Evolutionary conservation across 2,329 filamentous ascomycete species (phyloP), one percentile per base, ranked within the genome.

Genomic region (Aspergillus cejpii): DNA sequence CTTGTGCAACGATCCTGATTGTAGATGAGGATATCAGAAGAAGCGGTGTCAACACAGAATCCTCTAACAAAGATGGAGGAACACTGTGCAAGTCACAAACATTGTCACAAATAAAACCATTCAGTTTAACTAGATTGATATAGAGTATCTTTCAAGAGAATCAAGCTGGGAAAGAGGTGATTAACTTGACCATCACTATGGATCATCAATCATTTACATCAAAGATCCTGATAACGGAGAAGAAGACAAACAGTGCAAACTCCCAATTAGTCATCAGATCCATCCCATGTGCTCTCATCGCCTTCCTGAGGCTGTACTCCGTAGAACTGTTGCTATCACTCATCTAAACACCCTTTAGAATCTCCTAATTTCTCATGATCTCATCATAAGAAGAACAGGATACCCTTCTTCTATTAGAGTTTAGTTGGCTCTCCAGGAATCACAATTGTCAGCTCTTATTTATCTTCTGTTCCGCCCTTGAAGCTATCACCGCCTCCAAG

Each of bases 211-310:
- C 17, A 8, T 39, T 33, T 37, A 20, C 24, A 24, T 39, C 36
- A 26, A 33, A 37, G 37, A 33, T 34, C 39, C 45, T 45, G 34
- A 56, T 57, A 53, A 57, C 29, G 44, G 28, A 33, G 43, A 37
- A 33, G 12, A 5, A 45, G 43, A 50, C 61, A 64, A 64, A 63
- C 61, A 57, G 42, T 62, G 60, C 59, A 63, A 63, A 64, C 29
- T 14, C 15, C 31, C 17, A 10, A 8, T 34, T 34, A 31, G 29
- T 45, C 43, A 28, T 24, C 37, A 38, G 31, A 28, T 26, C 24
- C 33, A 36, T 33, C 31, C 28, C 43, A 34, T 44, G 21, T 39
- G 20, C 27, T 19, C 27, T 20, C 41, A 33, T 37, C 34, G 12
- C 19, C 21, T 19, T 39, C 29, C 33, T 21, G 23, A n/a, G n/a